These are phyloP conservation scores for Jacaranda copaia DNA, from an alignment of 257 asterid species.

Conservation along the genomic window DNA sequence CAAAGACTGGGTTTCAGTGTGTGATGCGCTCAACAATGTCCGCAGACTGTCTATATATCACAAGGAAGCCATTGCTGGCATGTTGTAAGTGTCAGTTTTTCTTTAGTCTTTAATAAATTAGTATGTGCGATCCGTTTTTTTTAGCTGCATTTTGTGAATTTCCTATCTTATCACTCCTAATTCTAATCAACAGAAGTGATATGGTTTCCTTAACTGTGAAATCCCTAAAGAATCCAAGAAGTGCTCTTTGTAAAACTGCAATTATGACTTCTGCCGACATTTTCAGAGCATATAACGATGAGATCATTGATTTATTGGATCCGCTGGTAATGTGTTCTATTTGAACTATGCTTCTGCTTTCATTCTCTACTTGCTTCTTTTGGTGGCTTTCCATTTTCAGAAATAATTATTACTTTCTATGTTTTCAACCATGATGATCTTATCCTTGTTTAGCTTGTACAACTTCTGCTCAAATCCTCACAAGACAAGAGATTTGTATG, in stretches of 20 bases:
- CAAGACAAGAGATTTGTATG: slow-evolving; percentile 94
- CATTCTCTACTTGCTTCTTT: slow-evolving; percentile 10
- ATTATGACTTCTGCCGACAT: slow-evolving; percentile 82
- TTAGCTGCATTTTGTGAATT: slow-evolving; percentile 10
- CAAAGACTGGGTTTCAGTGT: slow-evolving; percentile 79
- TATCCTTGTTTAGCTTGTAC: slow-evolving; percentile 62
- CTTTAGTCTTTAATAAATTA: slow-evolving; percentile 8
- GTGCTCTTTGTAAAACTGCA: slow-evolving; percentile 93
- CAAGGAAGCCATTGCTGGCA: slow-evolving; percentile 68
- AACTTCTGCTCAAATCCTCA: slow-evolving; percentile 86
- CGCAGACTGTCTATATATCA: slow-evolving; percentile 76
- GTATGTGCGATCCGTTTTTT: neutral
- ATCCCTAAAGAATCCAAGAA: slow-evolving; percentile 86
- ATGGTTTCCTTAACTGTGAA: slow-evolving; percentile 68
- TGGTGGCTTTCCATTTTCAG: neutral
- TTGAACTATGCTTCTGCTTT: slow-evolving; percentile 27
- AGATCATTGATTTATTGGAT: slow-evolving; percentile 69
- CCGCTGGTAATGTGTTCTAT: slow-evolving; percentile 59
- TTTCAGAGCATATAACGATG: slow-evolving; percentile 72
- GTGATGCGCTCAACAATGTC: slow-evolving; percentile 79
- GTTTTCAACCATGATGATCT: slow-evolving; percentile 21
- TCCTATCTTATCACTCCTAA: slow-evolving; percentile 26
- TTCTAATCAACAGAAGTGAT: slow-evolving; percentile 58
- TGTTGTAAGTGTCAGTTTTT: slow-evolving; percentile 63
- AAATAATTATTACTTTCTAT: neutral